Base-by-base conservation (phyloP, 225 moss, liverwort and hornwort species). In the Climacium dendroides region DNA sequence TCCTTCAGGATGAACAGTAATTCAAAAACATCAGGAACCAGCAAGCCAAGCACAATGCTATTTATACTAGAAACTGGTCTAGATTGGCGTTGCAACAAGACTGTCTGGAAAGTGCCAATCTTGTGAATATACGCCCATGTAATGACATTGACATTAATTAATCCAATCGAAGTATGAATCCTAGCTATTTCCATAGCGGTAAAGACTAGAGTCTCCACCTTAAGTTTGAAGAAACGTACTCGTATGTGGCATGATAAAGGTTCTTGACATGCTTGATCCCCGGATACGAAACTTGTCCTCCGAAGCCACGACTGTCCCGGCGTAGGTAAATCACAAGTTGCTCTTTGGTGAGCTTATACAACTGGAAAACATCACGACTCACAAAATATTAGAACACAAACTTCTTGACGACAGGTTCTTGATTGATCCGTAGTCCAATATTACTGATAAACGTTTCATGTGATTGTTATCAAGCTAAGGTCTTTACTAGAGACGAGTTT, bases 281-380 rank as follows among this genome's bases (percentile, higher is more conserved):
- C 15, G 88, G 88, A 87, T 88, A 90, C 1, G 39, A 28, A 13
- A 62, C 84, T 12, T 93, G 84, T 6, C 88, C 84, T 82, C 81
- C 88, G 13, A 60, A 77, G 34, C 93, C 89, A 10, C 89, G 89
- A 45, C 91, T 91, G 39, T 91, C 89, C 28, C 88, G 89, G 16
- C 93, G 86, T 4, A 93, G 78, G n/a, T 91, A 91, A 7, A 91
- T 80, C 45, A 90, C 81, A 50, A 92, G 87, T 16, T 92, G 92
- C 8, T 85, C 80, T 67, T 92, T 91, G 55, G 26, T 87, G 29
- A 92, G 83, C 83, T 87, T 87, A 23, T 85, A 85, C 7, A 92
- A 57, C 91, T 92, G 85, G n/a, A 13, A 39, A 24, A 48, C 1
- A 55, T 34, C 69, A 79, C 7, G 15, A 67, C 3, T 18, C 28